A percentile compares a stretch with the other conserved stretches of the same genome.
These are phyloP conservation scores for Lentinula raphanica DNA, from an alignment of 768 basidiomycete species.

Conservation along the genomic window DNA sequence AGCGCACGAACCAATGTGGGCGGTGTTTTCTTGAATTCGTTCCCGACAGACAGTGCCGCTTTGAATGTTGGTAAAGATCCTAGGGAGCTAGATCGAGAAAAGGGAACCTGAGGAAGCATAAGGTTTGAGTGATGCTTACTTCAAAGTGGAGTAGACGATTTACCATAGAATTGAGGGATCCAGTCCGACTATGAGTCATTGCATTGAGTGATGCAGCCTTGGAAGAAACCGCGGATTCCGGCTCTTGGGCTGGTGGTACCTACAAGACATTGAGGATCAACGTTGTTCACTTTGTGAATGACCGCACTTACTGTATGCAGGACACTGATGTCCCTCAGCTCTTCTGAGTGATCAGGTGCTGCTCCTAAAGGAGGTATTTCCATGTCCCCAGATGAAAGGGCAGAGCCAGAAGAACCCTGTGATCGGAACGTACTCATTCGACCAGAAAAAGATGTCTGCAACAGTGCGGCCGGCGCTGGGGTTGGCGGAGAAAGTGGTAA, in stretches of 20 bases:
- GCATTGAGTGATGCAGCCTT: background rate
- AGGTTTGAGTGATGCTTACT: too few species aligned
- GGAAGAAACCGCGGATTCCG: background rate
- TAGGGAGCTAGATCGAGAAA: background rate
- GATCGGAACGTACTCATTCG: background rate
- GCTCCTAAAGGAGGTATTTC: background rate
- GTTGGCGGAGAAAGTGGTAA: background rate
- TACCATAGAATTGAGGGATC: slow-evolving; percentile 1
- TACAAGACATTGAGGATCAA: background rate
- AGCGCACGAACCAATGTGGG: background rate
- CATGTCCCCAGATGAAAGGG: background rate
- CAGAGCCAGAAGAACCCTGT: background rate
- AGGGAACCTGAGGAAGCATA: background rate
- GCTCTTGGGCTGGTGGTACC: background rate
- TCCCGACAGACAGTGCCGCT: background rate
- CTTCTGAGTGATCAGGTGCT: background rate
- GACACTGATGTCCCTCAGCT: background rate
- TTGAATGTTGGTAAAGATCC: background rate
- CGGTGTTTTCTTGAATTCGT: background rate
- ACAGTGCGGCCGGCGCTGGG: background rate
- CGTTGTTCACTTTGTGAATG: background rate
- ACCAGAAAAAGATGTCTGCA: background rate
- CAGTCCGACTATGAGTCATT: background rate
- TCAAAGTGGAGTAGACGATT: background rate
- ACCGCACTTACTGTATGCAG: background rate